phyloP scores from a whole-genome alignment of 345 rosid genomes.

The thale cress (Arabidopsis thaliana) region TAIR10.1 NC_003070.9:26950501-26951000 shows the following conservation, averaged over 20 bases:
- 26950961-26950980: constrained; percentile 97
- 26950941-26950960: constrained; percentile 86
- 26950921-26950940: constrained; percentile 56
- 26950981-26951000: constrained; percentile 93
- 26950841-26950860: not conserved
- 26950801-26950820: not conserved
- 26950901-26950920: not conserved
- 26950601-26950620: not conserved
- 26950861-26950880: constrained; percentile 16
- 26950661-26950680: no score
- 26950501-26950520: not conserved
- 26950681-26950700: no score
- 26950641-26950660: no score
- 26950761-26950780: not conserved
- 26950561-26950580: not conserved
- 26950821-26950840: not conserved
- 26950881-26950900: constrained; percentile 20
- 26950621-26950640: no score
- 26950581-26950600: not conserved
- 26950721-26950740: not conserved
- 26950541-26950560: not conserved
- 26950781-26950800: not conserved
- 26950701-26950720: no score
- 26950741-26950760: not conserved
- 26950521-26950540: not conserved